Base-by-base conservation (phyloP, 2,329 filamentous ascomycete genomes). In the Coniochaeta ligniaria region DNA sequence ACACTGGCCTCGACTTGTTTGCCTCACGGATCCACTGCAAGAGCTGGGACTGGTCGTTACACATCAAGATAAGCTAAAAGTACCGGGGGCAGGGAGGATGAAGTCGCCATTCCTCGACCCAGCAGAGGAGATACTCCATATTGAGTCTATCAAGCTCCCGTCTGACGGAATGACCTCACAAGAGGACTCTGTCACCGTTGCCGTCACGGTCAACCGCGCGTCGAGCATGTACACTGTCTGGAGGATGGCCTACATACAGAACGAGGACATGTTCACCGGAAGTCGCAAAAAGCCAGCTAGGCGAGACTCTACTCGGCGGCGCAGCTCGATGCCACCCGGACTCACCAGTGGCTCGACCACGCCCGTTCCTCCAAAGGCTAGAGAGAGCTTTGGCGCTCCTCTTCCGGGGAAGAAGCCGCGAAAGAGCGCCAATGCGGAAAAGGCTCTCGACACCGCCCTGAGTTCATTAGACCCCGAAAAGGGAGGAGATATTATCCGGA, bases 11-110 rank as follows among this genome's bases (percentile, higher is more conserved):
- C 82, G 91, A 33, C 77, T 97, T 0, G 93, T 96, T 65, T 91
- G 89, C 28, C 79, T 99, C 56, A 92, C 89, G 3, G 91, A 96
- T 69, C 94, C 94, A 2, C 78, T 97, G 60, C 83, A 91, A 3
- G 93, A 97, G 66, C 81, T 97, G 68, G 94, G 93, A 1, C 77
- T 96, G 50, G 86, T 97, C 20, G 90, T 95, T 17, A 83, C 84
- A 6, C 78, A 82, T 57, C 75, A 81, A 1, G 80, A 83, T 20
- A 75, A 75, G 45, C 67, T 69, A 24, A 60, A 61, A 43, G 68
- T 78, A 65, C 65, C 68, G 16, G 74, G 71, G 59, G 68, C 65
- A 14, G 68, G 84, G 64, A 76, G 72, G 45, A 70, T 73, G 3
- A 76, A 71, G n/a, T 79, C 78, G 11, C 74, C 78, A 12, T 84